Base-by-base conservation (phyloP, 2,329 filamentous ascomycete species). In the Xylariaceae sp. region DNA sequence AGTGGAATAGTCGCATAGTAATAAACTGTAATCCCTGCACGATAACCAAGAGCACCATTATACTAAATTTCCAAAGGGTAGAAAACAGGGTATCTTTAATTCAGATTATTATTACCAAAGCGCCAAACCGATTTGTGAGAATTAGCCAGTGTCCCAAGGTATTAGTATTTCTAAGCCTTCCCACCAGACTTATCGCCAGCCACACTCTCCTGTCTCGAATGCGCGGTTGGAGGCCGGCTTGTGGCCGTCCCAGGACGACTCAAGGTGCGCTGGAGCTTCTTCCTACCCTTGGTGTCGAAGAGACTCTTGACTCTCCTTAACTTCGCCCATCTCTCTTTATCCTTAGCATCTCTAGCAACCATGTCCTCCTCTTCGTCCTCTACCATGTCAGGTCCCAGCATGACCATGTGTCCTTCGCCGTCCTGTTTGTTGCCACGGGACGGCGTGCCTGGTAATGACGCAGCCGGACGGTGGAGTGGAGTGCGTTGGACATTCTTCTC, bases 291-390 rank as follows among this genome's bases (percentile, higher is more conserved):
- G 5, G 84, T 80, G 60, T 89, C 86, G 67, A 92, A 86, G 43
- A 90, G 74, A 68, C 87, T 90, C 78, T 89, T 89, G 56, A 92
- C 87, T 56, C 84, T 82, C 66, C 87, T 82, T 61, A 92, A 74
- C 64, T 87, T 82, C n/a, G 87, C 83, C 88, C 88, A 91, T 62
- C 88, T 80, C 73, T 89, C 87, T 71, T 89, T 89, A 59, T 91
- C 88, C 69, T 88, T 88, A 40, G 76, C 79, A 43, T 80, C 78
- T 23, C 79, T 75, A 0, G 72, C 72, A 34, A 75, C 76, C 41
- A 81, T 78, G 17, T 82, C 77, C 8, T 79, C 74, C 14, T 79
- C 79, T 37, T 82, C 83, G 34, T 76, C 78, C 3, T 74, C 74
- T 48, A 74, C 63, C 14, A 48, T 64, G 3, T 63, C 70, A 6